These are phyloP conservation scores for Huntiella bhutanensis DNA, from an alignment of 2,329 filamentous ascomycete species.

Conservation along the genomic window DNA sequence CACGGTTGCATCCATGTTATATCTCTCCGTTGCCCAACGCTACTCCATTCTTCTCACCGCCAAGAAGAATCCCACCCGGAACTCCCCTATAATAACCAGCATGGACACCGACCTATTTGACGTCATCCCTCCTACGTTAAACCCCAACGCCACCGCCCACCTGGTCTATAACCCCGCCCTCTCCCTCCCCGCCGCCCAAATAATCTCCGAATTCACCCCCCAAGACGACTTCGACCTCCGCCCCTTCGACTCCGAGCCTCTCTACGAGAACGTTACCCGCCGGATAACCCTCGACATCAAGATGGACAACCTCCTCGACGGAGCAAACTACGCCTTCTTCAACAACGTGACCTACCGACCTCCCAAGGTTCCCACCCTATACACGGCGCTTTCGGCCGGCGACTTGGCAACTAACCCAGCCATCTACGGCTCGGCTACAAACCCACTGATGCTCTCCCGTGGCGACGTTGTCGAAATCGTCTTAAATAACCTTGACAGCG, in stretches of 20 bases:
- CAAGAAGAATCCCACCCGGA: constrained; percentile 34
- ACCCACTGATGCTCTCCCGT: constrained; percentile 48
- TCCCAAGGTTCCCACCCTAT: constrained; percentile 64
- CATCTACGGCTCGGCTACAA: constrained; percentile 48
- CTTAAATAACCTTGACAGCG: constrained; percentile 55
- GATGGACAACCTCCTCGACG: constrained; percentile 42
- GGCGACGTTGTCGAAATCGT: constrained; percentile 53
- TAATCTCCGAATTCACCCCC: constrained; percentile 37
- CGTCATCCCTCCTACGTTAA: constrained; percentile 42
- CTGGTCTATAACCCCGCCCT: constrained; percentile 35
- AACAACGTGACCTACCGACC: constrained; percentile 59
- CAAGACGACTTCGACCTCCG: constrained; percentile 58
- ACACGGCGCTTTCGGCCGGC: constrained; percentile 49
- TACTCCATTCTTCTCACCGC: constrained; percentile 44
- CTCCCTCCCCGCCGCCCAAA: constrained; percentile 28
- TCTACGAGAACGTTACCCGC: constrained; percentile 43
- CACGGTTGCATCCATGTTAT: constrained; percentile 41
- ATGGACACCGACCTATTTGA: constrained; percentile 54
- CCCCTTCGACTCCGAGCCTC: constrained; percentile 44
- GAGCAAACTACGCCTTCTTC: constrained; percentile 44
- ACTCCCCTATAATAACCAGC: constrained; percentile 48
- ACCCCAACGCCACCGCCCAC: constrained; percentile 51
- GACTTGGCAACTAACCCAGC: constrained; percentile 36
- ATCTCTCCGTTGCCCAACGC: constrained; percentile 49
- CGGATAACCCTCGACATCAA: constrained; percentile 43